A percentile compares a stretch with the other conserved stretches of the same genome.
Evolutionary conservation across 352 stramenopile genomes (phyloP).

Genomic region (Paralagenidium karlingii): DNA sequence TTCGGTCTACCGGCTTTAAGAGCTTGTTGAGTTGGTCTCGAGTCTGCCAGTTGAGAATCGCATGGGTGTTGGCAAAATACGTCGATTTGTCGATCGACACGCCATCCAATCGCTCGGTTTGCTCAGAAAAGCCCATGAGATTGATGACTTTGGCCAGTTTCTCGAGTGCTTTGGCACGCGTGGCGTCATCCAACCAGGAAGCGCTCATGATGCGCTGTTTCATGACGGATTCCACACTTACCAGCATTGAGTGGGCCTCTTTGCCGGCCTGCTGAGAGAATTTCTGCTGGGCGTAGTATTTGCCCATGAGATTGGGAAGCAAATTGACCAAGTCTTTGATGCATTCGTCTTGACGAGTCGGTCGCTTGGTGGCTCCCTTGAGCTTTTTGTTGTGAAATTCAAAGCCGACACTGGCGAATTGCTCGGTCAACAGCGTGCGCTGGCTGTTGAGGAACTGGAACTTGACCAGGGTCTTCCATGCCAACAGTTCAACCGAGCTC

Average conservation of each 20-base stretch:
- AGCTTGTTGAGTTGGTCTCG: too few relatives aligned
- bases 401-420: conserved; percentile 84
- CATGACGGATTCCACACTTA: conserved; percentile 70
- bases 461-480: too few relatives aligned
- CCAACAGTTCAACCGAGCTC: too few relatives aligned
- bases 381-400: conserved; percentile 78
- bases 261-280: conserved; percentile 67
- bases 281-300: conserved; percentile 82
- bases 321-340: conserved; percentile 31
- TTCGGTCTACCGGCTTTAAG: conserved; percentile 33
- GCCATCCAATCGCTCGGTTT: conserved; percentile 22
- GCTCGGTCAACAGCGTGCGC: conserved; percentile 48
- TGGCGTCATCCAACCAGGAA: conserved; percentile 83
- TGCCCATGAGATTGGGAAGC: conserved; percentile 69
- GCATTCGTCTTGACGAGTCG: conserved; percentile 83
- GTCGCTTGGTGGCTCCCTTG: conserved; percentile 67
- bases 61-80: too few relatives aligned
- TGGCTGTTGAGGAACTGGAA: too few relatives aligned
- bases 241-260: conserved; percentile 80
- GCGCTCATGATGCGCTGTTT: conserved; percentile 57
- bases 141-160: conserved; percentile 83
- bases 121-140: conserved; percentile 43
- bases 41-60: too few relatives aligned
- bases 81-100: too few relatives aligned
- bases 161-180: conserved; percentile 63